phyloP scores from a whole-genome alignment of 192 early-diverging fungal genomes.

The Lunasporangiospora selenospora region DNA sequence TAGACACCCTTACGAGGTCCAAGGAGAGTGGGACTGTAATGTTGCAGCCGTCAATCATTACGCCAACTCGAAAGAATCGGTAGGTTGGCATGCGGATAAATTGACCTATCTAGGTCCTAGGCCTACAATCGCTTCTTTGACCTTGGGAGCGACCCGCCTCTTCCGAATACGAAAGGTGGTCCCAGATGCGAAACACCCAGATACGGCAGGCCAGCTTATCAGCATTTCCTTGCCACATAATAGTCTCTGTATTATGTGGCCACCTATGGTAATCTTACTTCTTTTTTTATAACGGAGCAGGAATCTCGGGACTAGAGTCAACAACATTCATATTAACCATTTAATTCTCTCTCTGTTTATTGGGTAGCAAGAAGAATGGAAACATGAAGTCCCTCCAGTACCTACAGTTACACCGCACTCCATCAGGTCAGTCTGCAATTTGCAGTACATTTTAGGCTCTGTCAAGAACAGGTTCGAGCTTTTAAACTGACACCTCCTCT shows the following conservation, averaged over 20 bases:
- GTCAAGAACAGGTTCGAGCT: neutral
- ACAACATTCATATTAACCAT: neutral
- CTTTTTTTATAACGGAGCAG: neutral
- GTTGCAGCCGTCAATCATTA: slow-evolving; percentile 52
- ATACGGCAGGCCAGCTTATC: slow-evolving; percentile 38
- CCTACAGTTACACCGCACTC: slow-evolving; percentile 38
- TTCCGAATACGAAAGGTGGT: slow-evolving; percentile 51
- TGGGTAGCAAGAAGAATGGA: slow-evolving; percentile 47
- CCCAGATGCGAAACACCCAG: slow-evolving; percentile 27
- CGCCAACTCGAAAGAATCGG: slow-evolving; percentile 49
- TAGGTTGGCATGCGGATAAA: slow-evolving; percentile 53
- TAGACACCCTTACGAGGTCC: slow-evolving; percentile 46
- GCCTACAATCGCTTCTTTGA: slow-evolving; percentile 50
- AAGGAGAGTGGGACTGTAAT: slow-evolving; percentile 51
- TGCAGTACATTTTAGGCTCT: neutral
- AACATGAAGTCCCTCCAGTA: slow-evolving; percentile 47
- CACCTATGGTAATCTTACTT: slow-evolving; percentile 31
- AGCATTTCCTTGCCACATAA: slow-evolving; percentile 52
- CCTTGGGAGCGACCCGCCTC: slow-evolving; percentile 50
- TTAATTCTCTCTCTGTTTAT: neutral
- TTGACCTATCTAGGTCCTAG: slow-evolving; percentile 49
- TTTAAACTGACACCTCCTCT: too few species aligned
- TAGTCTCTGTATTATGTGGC: slow-evolving; percentile 54
- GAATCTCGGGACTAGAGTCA: neutral
- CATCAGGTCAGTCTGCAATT: slow-evolving; percentile 19